Evolutionary conservation across 2,329 filamentous ascomycete genomes (phyloP), one percentile per base, ranked within the genome.

Genomic region (Cryphonectria nitschkei): DNA sequence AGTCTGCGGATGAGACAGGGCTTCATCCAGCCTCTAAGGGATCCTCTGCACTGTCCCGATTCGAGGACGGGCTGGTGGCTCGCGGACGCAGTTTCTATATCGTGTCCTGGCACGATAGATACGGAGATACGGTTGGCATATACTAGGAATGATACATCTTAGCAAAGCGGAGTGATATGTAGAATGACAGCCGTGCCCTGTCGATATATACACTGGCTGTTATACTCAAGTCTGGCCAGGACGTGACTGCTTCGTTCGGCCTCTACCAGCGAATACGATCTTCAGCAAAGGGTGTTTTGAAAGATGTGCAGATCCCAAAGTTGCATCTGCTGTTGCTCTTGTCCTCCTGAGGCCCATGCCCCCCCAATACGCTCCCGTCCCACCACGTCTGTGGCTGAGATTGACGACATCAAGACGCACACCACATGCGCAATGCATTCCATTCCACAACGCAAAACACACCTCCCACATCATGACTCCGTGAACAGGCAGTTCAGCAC

Each of bases 401-500:
- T 9, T 26, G 7, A 26, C n/a, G 50, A 26, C 9, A 26, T 26
- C 50, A 54, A 13, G 50, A 26, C 50, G 8, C 50, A 26, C 50
- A 54, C 26, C 50, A 26, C 50, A 11, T 26, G 8, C 11, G 50
- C 50, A 13, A n/a, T 26, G n/a, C 19, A 13, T 54, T 13, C n/a
- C 50, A 54, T 9, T 26, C 9, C 37, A 2, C 37, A 39, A 39
- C 43, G 14, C 11, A 46, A 46, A 22, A 26, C 50, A 13, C 50
- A 26, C 34, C 26, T 41, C 22, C 19, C n/a, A 19, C 22, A 11
- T 50, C 54, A 61, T 39, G 32, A 41, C 32, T 3, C 22, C n/a
- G 39, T 58, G 22, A 68, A 68, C 16, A 52, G 26, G 41, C 67
- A 62, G n/a, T 68, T 58, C 41, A 68, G 22, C 41, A 39, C 37